Evolutionary conservation across 2,329 filamentous ascomycete species (phyloP).

Genomic region (Botrytis sinoallii): DNA sequence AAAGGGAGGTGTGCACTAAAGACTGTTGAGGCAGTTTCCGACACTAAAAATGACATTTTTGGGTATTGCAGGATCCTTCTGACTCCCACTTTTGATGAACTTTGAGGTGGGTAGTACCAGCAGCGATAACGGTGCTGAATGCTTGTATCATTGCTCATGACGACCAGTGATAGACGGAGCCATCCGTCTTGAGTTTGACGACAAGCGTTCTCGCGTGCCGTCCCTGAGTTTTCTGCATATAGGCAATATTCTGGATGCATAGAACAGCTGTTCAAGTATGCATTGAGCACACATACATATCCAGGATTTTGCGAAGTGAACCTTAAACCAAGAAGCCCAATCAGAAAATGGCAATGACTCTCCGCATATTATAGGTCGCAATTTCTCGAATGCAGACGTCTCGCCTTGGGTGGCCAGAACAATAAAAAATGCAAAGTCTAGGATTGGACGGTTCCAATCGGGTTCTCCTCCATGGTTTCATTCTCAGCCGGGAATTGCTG

Average conservation of each 20-base stretch:
- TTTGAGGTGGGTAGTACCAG: not conserved
- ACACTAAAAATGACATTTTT: not conserved
- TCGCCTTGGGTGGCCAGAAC: not conserved
- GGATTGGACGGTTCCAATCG: not conserved
- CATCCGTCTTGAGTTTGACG: not conserved
- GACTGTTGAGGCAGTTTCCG: not conserved
- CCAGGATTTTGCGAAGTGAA: not conserved
- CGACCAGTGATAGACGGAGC: not conserved
- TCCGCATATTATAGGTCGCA: not conserved
- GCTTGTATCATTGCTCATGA: not conserved
- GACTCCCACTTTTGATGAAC: constrained; percentile 4
- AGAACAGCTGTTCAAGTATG: not conserved
- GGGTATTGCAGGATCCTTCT: not conserved
- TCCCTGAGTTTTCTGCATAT: not conserved
- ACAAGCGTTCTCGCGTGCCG: not conserved
- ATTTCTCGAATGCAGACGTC: not conserved
- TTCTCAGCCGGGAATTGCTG: not conserved
- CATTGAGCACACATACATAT: not conserved
- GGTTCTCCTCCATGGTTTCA: not conserved
- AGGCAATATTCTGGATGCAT: constrained; percentile 1
- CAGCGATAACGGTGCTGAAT: not conserved
- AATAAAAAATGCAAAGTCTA: not conserved
- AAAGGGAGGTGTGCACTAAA: too few relatives aligned
- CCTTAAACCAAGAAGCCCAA: too few relatives aligned
- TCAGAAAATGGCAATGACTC: not conserved